phyloP scores from a whole-genome alignment of 2,329 filamentous ascomycete genomes.

The Trichoderma sp. region DNA sequence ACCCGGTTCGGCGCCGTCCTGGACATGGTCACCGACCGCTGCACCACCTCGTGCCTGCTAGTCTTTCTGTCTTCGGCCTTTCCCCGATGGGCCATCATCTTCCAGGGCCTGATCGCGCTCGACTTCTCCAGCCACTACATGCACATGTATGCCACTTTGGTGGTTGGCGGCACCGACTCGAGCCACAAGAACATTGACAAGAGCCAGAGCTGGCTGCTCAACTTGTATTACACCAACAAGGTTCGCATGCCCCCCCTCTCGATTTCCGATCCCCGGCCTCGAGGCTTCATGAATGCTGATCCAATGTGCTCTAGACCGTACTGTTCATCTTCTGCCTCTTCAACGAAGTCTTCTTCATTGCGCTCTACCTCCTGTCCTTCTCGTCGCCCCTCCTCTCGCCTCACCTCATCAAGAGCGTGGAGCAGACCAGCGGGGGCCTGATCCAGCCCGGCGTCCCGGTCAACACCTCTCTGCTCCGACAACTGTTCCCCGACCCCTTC shows the following conservation, averaged over 20 bases:
- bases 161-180: conserved; percentile 76
- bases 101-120: conserved; percentile 89
- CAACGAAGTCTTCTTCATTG: conserved; percentile 98
- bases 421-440: conserved; percentile 53
- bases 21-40: conserved; percentile 98
- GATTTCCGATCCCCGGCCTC: conserved; percentile 1
- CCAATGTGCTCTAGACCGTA: conserved; percentile 63
- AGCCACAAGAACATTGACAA: conserved; percentile 95
- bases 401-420: conserved; percentile 69
- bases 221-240: conserved; percentile 97
- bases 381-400: conserved; percentile 87
- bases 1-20: conserved; percentile 95
- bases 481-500: conserved; percentile 86
- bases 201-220: conserved; percentile 83
- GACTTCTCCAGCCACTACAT: conserved; percentile 97
- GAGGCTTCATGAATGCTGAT: background rate
- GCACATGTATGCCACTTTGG: conserved; percentile 96
- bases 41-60: conserved; percentile 91
- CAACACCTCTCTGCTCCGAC: conserved; percentile 67
- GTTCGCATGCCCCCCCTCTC: conserved; percentile 49
- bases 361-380: conserved; percentile 95
- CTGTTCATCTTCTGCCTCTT: conserved; percentile 87
- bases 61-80: conserved; percentile 95
- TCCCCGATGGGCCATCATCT: conserved; percentile 89
- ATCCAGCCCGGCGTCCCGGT: conserved; percentile 70